Evolutionary conservation across 2,329 filamentous ascomycete species (phyloP), one percentile per base, ranked within the genome.

Genomic region (Fusarium nematophilum): DNA sequence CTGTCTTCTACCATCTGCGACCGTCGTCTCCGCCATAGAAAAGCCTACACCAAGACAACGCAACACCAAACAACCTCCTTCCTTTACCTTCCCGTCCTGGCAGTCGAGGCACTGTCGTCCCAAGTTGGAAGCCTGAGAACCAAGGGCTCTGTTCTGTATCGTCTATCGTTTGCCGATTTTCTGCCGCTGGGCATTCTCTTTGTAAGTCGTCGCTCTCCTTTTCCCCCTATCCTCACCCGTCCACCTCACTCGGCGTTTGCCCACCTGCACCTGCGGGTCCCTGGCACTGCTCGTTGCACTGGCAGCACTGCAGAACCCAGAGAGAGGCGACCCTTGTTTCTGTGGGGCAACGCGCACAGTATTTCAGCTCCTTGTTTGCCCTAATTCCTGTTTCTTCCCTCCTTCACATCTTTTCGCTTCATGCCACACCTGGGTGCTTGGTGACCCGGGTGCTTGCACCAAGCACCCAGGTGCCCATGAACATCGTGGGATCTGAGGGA

Each of bases 91-190:
- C 46, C 15, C 56, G 46, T 45, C 34, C 53, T 53, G 57, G 49
- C 55, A 51, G 50, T 47, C 33, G 15, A 59, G 38, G 17, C 34
- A 42, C 54, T 37, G 23, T 25, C 40, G 40, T 50, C 42, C 17
- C 40, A 38, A 59, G 39, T 69, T 72, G 62, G 62, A 62, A 63
- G 61, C 51, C 64, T 59, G 29, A 38, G 23, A 46, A 25, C 30
- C 46, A 48, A 53, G 58, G 66, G 56, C 53, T 68, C 72, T 77
- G 68, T 78, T 73, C 61, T 46, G 15, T 40, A 57, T 36, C 15
- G 39, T 29, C 71, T 79, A 78, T 67, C 64, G 53, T 52, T 73
- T 71, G 70, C 70, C 70, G 67, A 71, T 74, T 72, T 68, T 45
- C 69, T 71, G 51, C 65, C 56, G 46, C 56, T 63, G n/a, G 64